Evolutionary conservation across 805 yeast genomes (phyloP), one percentile per base, ranked within the genome.

Genomic region (Metschnikowia colocasiae): DNA sequence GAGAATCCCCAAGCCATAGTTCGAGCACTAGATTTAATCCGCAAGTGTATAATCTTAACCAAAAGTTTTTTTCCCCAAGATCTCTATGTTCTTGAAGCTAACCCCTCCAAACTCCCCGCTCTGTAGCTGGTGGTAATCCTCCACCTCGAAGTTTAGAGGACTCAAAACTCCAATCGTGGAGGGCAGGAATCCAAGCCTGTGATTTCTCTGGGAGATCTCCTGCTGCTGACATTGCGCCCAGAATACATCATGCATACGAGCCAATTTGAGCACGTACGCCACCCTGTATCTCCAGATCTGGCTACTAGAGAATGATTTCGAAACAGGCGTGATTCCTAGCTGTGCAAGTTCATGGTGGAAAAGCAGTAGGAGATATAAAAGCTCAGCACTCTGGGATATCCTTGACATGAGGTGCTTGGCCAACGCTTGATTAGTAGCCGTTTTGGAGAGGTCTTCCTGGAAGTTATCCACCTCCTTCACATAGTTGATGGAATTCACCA

Each of bases 1-100:
- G 53, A 87, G 85, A 59, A 87, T 94, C 57, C 97, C 97, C 53
- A 94, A 94, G 66, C 87, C 92, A 46, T 83, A 66, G 42, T 16
- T 20, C 12, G 23, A 13, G 20, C 30, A 15, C 10, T 26, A 9
- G 30, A 20, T 36, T 6, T 20, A 36, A 5, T 10, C 19, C 10
- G 13, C 12, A 9, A 39, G 33, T 20, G 27, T 26, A 19, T 33
- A 23, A 5, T 13, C 36, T 46, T 33, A 38, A 16, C 32, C 23
- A 35, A 34, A n/a, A 31, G 39, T n/a, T 18, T 25, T 40, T 6
- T 13, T 23, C 5, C 50, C 50, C 26, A 47, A 25, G 22, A 60
- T 55, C 40, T 52, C 52, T 4, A 64, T 52, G 43, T 60, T 48
- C 29, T 54, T 53, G 47, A 65, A 68, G 27, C 59, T 59, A 1